Conservation (phyloP, 148 eudicot genomes). For the Mesembryanthemum crystallinum region DNA sequence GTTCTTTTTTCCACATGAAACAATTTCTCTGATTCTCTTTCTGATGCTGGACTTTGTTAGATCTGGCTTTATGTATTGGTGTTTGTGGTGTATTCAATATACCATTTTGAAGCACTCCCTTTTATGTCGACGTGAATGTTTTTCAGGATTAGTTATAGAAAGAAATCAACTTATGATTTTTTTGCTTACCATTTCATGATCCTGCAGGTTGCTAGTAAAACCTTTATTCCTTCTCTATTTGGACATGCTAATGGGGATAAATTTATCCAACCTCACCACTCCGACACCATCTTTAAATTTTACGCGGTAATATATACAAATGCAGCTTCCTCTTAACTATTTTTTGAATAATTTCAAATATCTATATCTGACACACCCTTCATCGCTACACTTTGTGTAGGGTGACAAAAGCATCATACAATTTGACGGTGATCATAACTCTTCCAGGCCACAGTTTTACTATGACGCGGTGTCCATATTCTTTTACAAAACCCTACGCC, state of each 20-base stretch:
- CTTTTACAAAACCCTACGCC: conserved; percentile 73
- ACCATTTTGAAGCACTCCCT: background rate
- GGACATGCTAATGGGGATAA: conserved; percentile 89
- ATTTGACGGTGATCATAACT: conserved; percentile 93
- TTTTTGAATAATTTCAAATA: background rate
- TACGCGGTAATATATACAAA: conserved; percentile 50
- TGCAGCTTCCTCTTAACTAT: background rate
- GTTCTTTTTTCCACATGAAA: no score
- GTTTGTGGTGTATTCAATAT: background rate
- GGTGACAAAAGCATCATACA: conserved; percentile 87
- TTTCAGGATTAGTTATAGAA: background rate
- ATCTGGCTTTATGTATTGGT: no score
- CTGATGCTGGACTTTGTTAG: no score
- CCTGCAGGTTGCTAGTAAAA: conserved; percentile 73
- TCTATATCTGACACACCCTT: conserved; percentile 18
- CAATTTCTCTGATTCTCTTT: no score
- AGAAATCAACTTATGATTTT: background rate
- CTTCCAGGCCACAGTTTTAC: conserved; percentile 83
- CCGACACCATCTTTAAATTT: conserved; percentile 61
- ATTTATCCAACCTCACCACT: conserved; percentile 72
- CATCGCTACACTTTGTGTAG: conserved; percentile 39
- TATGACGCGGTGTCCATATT: conserved; percentile 81
- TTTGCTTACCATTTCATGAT: conserved; percentile 12
- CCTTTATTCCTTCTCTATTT: conserved; percentile 82
- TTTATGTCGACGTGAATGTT: background rate